A percentile compares a stretch with the other conserved stretches of the same genome.
These are phyloP conservation scores for Cyberlindnera americana DNA, from an alignment of 805 yeast species.

Conservation along the genomic window DNA sequence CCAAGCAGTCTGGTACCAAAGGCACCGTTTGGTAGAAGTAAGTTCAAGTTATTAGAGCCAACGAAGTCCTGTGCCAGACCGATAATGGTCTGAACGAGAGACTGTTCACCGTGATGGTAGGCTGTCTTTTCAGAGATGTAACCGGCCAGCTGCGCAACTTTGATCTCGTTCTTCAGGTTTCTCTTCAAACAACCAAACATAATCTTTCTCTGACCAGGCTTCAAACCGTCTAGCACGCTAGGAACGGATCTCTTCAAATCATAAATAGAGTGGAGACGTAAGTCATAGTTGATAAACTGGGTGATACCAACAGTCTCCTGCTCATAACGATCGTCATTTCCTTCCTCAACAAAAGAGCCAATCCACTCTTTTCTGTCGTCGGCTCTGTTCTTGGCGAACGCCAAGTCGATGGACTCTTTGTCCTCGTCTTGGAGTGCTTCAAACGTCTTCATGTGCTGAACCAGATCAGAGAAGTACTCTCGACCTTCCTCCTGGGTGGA, in stretches of 20 bases:
- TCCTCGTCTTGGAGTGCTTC: conserved; percentile 80
- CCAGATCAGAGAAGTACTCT: conserved; percentile 83
- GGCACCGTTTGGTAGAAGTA: conserved; percentile 87
- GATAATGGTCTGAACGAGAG: conserved; percentile 85
- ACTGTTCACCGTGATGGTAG: conserved; percentile 92
- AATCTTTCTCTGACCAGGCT: conserved; percentile 96
- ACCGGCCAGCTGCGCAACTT: conserved; percentile 89
- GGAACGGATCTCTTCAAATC: conserved; percentile 96
- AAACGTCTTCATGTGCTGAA: conserved; percentile 80
- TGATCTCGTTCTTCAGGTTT: conserved; percentile 71
- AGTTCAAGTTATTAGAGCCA: conserved; percentile 85
- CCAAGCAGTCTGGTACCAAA: conserved; percentile 96
- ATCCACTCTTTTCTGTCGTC: conserved; percentile 98
- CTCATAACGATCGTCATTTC: conserved; percentile 40
- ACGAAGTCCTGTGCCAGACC: conserved; percentile 94
- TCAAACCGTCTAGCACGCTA: conserved; percentile 88
- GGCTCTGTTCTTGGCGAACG: conserved; percentile 91
- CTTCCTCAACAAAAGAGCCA: conserved; percentile 88
- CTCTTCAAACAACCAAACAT: conserved; percentile 83
- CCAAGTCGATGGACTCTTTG: conserved; percentile 75
- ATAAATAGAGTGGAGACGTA: conserved; percentile 93
- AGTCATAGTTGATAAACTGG: conserved; percentile 92
- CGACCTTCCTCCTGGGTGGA: conserved; percentile 79
- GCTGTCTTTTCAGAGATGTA: conserved; percentile 85
- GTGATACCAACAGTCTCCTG: conserved; percentile 66